Conservation (phyloP, 345 rosid species). For the Lepidium africanum region DNA sequence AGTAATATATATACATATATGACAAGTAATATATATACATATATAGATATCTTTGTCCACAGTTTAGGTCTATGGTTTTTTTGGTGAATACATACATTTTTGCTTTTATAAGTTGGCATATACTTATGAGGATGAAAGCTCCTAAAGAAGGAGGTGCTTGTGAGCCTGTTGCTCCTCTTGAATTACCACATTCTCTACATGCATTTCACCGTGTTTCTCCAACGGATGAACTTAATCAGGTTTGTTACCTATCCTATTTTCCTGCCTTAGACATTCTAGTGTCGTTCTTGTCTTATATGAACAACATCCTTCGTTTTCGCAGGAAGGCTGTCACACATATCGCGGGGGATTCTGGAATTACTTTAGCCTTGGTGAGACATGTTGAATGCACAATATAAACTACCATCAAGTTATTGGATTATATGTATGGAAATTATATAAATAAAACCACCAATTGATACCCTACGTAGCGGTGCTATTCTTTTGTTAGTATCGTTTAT, state of each 20-base stretch:
- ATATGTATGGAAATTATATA: too few species aligned
- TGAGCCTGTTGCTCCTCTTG: slow-evolving; percentile 93
- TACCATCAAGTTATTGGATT: too few species aligned
- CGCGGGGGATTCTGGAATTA: slow-evolving; percentile 99
- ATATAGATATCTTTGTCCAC: background rate
- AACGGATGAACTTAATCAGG: slow-evolving; percentile 61
- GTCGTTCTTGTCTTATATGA: background rate
- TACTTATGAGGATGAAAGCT: slow-evolving; percentile 80
- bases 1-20: slow-evolving; percentile 33
- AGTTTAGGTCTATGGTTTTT: background rate
- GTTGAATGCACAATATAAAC: too few species aligned
- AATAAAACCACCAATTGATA: too few species aligned
- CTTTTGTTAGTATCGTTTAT: background rate
- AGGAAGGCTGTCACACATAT: slow-evolving; percentile 92
- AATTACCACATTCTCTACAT: slow-evolving; percentile 89
- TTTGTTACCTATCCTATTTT: background rate
- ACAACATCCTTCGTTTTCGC: slow-evolving; percentile 20
- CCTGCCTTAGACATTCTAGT: background rate
- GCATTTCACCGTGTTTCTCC: slow-evolving; percentile 75
- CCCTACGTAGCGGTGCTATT: background rate
- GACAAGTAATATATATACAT: too few species aligned
- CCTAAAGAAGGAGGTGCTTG: slow-evolving; percentile 55
- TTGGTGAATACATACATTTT: background rate
- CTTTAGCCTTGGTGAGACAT: slow-evolving; percentile 80
- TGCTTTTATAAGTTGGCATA: slow-evolving; percentile 62